These are phyloP conservation scores for Fonsecaea monophora DNA, from an alignment of 2,329 filamentous ascomycete species.

Conservation along the genomic window DNA sequence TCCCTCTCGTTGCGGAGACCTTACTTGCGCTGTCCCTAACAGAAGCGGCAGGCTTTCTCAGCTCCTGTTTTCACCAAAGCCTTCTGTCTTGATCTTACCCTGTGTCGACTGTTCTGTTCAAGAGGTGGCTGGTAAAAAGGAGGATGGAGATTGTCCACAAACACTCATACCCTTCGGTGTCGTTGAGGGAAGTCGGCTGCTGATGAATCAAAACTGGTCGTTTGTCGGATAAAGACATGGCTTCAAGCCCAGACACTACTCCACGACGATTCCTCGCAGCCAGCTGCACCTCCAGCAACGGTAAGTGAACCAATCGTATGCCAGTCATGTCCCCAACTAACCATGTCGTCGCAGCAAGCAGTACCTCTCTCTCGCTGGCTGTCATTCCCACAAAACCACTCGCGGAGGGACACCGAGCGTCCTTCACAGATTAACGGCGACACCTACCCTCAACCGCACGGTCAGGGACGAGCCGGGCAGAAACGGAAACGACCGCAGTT, in stretches of 20 bases:
- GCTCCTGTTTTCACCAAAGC: conserved; percentile 26
- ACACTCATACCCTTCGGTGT: conserved; percentile 19
- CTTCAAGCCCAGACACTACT: conserved; percentile 23
- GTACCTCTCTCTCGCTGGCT: conserved; percentile 13
- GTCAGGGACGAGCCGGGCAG: conserved; percentile 15
- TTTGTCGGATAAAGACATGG: conserved; percentile 17
- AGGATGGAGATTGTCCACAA: conserved; percentile 4
- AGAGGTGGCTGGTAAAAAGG: conserved; percentile 12
- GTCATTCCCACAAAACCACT: conserved; percentile 25
- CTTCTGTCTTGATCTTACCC: conserved; percentile 21
- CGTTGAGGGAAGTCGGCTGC: conserved; percentile 8
- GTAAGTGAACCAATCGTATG: conserved; percentile 10
- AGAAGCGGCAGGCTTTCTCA: conserved; percentile 21
- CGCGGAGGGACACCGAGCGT: conserved; percentile 20
- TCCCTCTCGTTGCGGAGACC: conserved; percentile 4
- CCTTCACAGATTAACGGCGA: conserved; percentile 8
- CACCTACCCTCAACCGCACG: conserved; percentile 11
- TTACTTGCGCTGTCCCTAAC: conserved; percentile 17
- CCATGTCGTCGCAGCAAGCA: conserved; percentile 21
- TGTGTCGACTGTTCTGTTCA: conserved; percentile 12
- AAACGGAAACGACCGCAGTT: conserved; percentile 30
- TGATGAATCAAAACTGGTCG: conserved; percentile 1
- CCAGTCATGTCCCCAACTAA: conserved; percentile 11
- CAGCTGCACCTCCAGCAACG: conserved; percentile 26
- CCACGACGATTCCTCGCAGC: conserved; percentile 28